Base-by-base conservation (phyloP, 768 basidiomycete species). In the Boletus rufocinnamomeus region DNA sequence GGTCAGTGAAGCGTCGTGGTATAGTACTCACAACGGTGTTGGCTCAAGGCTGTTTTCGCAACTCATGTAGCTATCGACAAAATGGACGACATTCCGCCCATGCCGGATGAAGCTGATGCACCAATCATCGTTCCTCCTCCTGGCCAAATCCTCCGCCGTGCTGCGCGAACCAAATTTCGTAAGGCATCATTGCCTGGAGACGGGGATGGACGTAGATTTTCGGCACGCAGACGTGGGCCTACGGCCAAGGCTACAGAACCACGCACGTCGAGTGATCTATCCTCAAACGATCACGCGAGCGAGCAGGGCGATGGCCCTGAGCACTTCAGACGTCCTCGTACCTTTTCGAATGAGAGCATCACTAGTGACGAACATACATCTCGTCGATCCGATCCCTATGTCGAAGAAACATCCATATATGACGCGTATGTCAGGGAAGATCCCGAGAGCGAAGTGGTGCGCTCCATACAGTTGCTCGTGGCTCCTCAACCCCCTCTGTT, bases 101-200 rank as follows among this genome's bases (percentile, higher is more conserved):
- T 85, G 69, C 83, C 79, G 10, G 93, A 94, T 60, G 93, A 93
- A 64, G 86, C 86, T 6, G 93, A 97, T 72, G 82, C 84, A n/a
- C 95, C 95, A 25, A 91, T 97, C 67, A 91, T 97, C 60, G 63
- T 76, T 21, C 90, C 93, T 46, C 89, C 87, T 27, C 93, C 93
- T 1, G 91, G 91, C 8, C 90, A 87, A 72, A 93, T 95, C 64
- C 81, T 99, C 14, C 89, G 94, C 23, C 89, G 97, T 38, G 85
- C 94, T 11, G 94, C 94, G 5, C 86, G 96, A 16, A 99, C 97
- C 1, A 95, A 94, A 78, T 97, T 98, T 65, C 88, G 96, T 37
- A 99, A 98, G 76, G 79, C 87, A 16, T 83, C 84, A 6, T 72
- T 88, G 7, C 80, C 83, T 16, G 90, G 86, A 25, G 92, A 91